These are phyloP conservation scores for Nothopassalora personata DNA, from an alignment of 2,329 filamentous ascomycete genomes.

Conservation along the genomic window DNA sequence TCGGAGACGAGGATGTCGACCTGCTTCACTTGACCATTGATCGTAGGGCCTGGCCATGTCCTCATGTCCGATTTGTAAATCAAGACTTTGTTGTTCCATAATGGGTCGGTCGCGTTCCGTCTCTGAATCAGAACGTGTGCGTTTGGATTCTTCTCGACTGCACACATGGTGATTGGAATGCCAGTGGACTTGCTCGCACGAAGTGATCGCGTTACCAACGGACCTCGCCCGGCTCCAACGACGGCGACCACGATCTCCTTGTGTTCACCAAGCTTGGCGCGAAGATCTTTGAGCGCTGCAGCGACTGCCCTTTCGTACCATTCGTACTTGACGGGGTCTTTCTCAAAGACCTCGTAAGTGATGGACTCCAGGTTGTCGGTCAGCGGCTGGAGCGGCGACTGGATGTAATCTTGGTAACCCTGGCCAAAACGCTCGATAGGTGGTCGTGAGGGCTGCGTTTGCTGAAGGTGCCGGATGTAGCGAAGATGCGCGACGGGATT, in stretches of 20 bases:
- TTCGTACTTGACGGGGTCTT: conserved; percentile 95
- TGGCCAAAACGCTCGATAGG: conserved; percentile 62
- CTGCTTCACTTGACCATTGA: conserved; percentile 52
- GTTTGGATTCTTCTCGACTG: conserved; percentile 96
- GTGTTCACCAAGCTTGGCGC: conserved; percentile 69
- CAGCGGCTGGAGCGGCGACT: conserved; percentile 87
- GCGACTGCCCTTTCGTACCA: conserved; percentile 86
- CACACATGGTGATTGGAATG: conserved; percentile 79
- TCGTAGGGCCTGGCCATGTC: conserved; percentile 78
- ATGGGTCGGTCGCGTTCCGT: conserved; percentile 64
- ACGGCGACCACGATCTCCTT: conserved; percentile 78
- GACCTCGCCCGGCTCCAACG: conserved; percentile 86
- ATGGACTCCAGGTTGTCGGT: conserved; percentile 95
- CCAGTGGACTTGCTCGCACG: conserved; percentile 71
- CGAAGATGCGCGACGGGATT: conserved; percentile 60
- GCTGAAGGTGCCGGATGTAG: conserved; percentile 80
- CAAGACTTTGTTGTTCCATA: conserved; percentile 75
- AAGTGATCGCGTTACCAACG: conserved; percentile 80
- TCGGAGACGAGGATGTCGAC: conserved; percentile 95
- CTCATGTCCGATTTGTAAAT: conserved; percentile 97
- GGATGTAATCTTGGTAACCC: conserved; percentile 87
- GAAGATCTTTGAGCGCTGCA: conserved; percentile 77
- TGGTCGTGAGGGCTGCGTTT: conserved; percentile 64
- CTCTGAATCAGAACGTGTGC: conserved; percentile 88
- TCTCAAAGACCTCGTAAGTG: conserved; percentile 97